Percentiles rank a stretch among this genome's conserved stretches.
phyloP scores from a whole-genome alignment of 345 rosid genomes.

The Gossypium mustelinum region DNA sequence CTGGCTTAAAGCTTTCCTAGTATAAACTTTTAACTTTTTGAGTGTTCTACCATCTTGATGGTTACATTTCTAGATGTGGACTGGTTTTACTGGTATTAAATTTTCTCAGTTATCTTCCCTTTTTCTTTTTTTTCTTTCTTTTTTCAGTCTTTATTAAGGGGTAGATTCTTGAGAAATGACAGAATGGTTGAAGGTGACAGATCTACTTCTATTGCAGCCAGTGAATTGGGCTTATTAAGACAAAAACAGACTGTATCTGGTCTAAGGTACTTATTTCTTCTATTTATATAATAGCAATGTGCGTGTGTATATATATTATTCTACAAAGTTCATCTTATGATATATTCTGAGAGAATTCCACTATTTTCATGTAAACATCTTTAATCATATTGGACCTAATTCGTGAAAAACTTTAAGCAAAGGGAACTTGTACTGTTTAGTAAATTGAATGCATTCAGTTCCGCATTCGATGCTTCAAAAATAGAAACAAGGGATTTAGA shows the following conservation, averaged over 20 bases:
- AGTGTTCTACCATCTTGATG: not conserved
- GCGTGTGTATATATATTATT: no score
- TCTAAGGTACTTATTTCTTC: conserved; percentile 53
- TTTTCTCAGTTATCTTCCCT: not conserved
- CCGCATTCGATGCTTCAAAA: not conserved
- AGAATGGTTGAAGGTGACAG: conserved; percentile 50
- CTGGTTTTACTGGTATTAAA: not conserved
- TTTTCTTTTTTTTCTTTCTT: not conserved
- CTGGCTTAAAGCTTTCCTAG: not conserved
- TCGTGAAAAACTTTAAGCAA: not conserved
- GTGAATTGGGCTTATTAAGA: conserved; percentile 85
- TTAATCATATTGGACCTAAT: not conserved
- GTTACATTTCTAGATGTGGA: not conserved
- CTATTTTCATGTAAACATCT: not conserved
- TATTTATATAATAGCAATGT: conserved; percentile 1
- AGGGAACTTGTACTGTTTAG: not conserved
- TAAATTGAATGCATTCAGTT: not conserved
- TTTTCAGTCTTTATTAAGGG: conserved; percentile 82
- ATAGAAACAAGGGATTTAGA: not conserved
- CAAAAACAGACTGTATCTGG: conserved; percentile 89
- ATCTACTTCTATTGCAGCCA: conserved; percentile 63
- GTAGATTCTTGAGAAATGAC: conserved; percentile 88
- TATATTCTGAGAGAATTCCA: not conserved
- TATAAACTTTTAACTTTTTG: not conserved
- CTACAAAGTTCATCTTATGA: not conserved